Conservation (phyloP, 768 basidiomycete genomes). For the Stropharia rugosoannulata region DNA sequence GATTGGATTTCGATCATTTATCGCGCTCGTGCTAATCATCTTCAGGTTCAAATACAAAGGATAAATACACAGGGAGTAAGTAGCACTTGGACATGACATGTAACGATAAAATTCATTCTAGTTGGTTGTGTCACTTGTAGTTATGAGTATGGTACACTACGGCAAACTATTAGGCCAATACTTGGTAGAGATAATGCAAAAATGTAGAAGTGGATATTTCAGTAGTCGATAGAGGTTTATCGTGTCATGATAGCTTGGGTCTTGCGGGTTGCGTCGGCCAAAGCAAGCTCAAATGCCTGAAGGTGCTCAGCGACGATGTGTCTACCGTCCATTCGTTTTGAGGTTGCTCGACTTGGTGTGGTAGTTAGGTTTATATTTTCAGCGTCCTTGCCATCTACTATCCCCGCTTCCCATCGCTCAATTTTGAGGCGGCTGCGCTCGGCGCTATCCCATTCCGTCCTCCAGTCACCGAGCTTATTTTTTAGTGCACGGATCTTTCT, state of each 20-base stretch:
- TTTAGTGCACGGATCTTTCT: constrained; percentile 84
- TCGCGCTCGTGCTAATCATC: constrained; percentile 18
- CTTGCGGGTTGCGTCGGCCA: constrained; percentile 72
- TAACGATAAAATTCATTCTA: constrained; percentile 27
- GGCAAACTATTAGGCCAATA: constrained; percentile 28
- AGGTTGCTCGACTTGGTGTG: constrained; percentile 27
- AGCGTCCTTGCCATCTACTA: constrained; percentile 39
- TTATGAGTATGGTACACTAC: constrained; percentile 27
- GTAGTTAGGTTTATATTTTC: constrained; percentile 22
- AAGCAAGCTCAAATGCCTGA: constrained; percentile 68
- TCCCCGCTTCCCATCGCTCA: constrained; percentile 77
- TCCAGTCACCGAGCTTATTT: constrained; percentile 80
- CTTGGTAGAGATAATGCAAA: constrained; percentile 26
- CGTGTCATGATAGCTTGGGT: constrained; percentile 83
- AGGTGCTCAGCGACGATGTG: constrained; percentile 77
- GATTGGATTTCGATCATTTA: constrained; percentile 9
- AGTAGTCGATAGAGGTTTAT: constrained; percentile 29
- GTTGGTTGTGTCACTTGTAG: constrained; percentile 16
- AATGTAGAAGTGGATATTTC: background rate
- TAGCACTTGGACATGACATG: constrained; percentile 15
- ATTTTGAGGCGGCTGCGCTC: constrained; percentile 76
- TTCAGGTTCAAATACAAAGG: constrained; percentile 62
- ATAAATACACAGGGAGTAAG: constrained; percentile 26
- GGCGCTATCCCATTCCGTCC: constrained; percentile 81
- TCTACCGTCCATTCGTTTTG: constrained; percentile 64